These are phyloP conservation scores for Thermoascus crustaceus DNA, from an alignment of 2,329 filamentous ascomycete species.

Conservation along the genomic window DNA sequence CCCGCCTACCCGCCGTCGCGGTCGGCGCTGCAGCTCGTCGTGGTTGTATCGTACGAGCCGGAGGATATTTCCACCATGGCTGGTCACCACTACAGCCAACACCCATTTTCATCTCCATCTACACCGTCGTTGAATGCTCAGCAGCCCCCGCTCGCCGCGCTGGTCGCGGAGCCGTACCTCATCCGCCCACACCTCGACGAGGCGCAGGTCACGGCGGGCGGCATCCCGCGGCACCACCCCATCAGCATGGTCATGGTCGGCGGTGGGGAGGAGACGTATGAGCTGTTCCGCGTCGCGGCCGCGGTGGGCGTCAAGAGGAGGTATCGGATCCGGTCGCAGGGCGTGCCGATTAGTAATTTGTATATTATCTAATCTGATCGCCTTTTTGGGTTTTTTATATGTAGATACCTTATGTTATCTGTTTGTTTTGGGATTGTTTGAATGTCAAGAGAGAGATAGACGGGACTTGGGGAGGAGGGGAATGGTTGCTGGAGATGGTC, in stretches of 20 bases:
- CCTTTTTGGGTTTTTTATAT: no score
- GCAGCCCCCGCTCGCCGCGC: constrained; percentile 19
- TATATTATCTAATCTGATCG: constrained; percentile 57
- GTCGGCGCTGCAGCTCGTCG: constrained; percentile 65
- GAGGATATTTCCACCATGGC: constrained; percentile 20
- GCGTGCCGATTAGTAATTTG: constrained; percentile 69
- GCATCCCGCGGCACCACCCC: constrained; percentile 60
- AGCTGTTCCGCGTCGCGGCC: constrained; percentile 53
- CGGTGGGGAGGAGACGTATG: constrained; percentile 59
- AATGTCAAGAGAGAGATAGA: no score
- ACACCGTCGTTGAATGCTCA: constrained; percentile 30
- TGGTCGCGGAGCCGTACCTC: constrained; percentile 33
- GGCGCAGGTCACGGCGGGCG: constrained; percentile 61
- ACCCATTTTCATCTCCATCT: constrained; percentile 11
- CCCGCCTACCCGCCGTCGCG: constrained; percentile 60
- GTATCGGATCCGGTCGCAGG: constrained; percentile 75
- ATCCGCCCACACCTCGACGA: constrained; percentile 67
- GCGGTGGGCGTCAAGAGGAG: constrained; percentile 68
- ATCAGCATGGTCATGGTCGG: constrained; percentile 79
- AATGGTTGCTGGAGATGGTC: no score
- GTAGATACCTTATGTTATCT: no score
- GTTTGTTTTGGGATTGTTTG: no score
- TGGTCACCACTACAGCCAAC: constrained; percentile 17
- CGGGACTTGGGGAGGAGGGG: no score
- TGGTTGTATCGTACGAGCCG: constrained; percentile 60